Evolutionary conservation across 2,329 filamentous ascomycete species (phyloP).

Genomic region (Pseudogymnoascus sp.): DNA sequence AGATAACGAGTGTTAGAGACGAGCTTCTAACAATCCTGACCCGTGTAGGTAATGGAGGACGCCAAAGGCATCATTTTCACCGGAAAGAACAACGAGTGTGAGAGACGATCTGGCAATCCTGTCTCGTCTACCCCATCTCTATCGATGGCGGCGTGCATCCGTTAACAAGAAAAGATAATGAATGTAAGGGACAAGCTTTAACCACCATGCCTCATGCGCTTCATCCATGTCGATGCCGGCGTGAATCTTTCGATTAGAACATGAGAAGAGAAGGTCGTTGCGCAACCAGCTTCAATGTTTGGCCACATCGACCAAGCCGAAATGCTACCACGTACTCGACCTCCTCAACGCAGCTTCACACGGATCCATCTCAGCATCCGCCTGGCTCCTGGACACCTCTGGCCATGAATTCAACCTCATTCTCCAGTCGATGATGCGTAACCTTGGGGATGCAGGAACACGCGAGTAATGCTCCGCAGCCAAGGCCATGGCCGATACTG

Average conservation of each 20-base stretch:
- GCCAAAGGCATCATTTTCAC: not conserved
- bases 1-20: not conserved
- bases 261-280: not conserved
- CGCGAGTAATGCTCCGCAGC: not conserved
- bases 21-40: not conserved
- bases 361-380: not conserved
- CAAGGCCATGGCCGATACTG: not conserved
- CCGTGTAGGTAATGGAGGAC: not conserved
- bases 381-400: not conserved
- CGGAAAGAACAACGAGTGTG: not conserved
- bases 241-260: not conserved
- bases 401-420: not conserved
- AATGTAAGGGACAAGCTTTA: not conserved
- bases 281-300: not conserved
- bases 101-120: not conserved
- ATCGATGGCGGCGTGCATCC: not conserved
- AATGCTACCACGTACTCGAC: not conserved
- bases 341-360: not conserved
- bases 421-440: constrained; percentile 1
- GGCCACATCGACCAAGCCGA: not conserved
- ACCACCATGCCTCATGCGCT: not conserved
- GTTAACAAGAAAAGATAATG: not conserved
- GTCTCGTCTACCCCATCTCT: not conserved
- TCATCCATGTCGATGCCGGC: not conserved
- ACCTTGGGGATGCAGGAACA: not conserved